Evolutionary conservation across 352 stramenopile genomes (phyloP), one percentile per base, ranked within the genome.

Genomic region (Blastocystis sp.): DNA sequence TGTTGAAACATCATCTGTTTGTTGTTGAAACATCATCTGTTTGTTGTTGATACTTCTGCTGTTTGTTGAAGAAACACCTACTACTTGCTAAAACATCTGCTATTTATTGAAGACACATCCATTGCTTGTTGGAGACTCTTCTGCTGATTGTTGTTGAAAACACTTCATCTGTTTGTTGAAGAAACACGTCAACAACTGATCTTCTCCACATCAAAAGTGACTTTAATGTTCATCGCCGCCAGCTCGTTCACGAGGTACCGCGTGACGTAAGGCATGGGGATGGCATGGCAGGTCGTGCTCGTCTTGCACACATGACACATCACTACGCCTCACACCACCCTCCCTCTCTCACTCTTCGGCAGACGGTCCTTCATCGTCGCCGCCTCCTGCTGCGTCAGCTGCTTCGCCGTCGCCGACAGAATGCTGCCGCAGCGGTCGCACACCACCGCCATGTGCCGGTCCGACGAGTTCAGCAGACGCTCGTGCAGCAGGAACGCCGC

Each of bases 141-240:
- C 28, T 34, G 28, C 28, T 34, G 28, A 34, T 34, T 34, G 28
- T 34, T 34, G 28, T 34, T 34, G 28, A 34, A 34, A 34, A 34
- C 28, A 34, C 28, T 34, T 34, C 28, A 34, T 34, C 28, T 34
- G 28, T 34, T 34, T 34, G 28, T 34, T 71, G 48, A 66, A 81
- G 48, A 59, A 81, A 62, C 60, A 62, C 71, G 19, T 1, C 34
- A 62, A 81, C 53, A 62, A 81, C n/a, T 10, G 52, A 87, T 88
- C 59, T 88, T 88, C 14, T 82, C 67, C 41, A 90, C 76, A 88
- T 89, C 93, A 88, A 99, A 92, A 71, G 94, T 96, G 91, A 99
- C 94, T 91, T 98, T 98, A 90, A 99, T 98, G 91, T 98, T 98
- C 97, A 99, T 99, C 60, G 93, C 97, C 28, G 96, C 96, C 34